Conservation (phyloP, 805 yeast genomes). For the Candida lessepsii region DNA sequence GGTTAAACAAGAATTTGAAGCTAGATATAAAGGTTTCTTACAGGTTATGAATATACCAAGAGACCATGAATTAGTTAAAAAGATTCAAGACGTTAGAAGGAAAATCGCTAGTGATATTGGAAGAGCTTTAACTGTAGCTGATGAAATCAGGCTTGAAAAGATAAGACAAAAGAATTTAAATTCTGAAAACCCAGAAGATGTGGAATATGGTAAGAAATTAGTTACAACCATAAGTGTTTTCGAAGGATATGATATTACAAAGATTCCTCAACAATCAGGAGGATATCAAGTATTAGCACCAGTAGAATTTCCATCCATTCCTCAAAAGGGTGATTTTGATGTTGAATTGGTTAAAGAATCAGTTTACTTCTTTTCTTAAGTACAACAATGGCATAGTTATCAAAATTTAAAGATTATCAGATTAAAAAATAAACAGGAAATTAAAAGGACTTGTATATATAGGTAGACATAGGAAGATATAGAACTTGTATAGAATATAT, state of each 20-base stretch:
- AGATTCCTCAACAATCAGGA: conserved; percentile 14
- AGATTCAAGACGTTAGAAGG: conserved; percentile 49
- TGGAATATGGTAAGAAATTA: conserved; percentile 51
- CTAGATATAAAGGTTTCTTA: conserved; percentile 71
- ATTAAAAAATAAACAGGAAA: neutral
- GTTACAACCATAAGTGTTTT: conserved; percentile 69
- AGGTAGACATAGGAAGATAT: neutral
- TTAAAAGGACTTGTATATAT: conserved; percentile 3
- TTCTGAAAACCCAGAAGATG: conserved; percentile 50
- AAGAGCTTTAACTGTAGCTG: conserved; percentile 59
- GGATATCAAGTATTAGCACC: conserved; percentile 59
- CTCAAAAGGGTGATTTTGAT: conserved; percentile 80
- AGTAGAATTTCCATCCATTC: conserved; percentile 66
- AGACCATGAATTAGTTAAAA: conserved; percentile 48
- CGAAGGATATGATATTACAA: conserved; percentile 27
- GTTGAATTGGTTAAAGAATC: conserved; percentile 70
- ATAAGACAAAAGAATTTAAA: conserved; percentile 54
- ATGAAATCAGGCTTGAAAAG: conserved; percentile 72
- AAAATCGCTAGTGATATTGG: conserved; percentile 49
- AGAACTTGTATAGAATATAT: conserved; percentile 5
- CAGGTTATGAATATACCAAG: conserved; percentile 57
- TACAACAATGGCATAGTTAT: too few relatives aligned
- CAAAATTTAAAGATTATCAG: too few relatives aligned
- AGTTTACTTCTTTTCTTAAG: conserved; percentile 69
- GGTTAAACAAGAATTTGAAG: conserved; percentile 75